phyloP scores from a whole-genome alignment of 2,329 filamentous ascomycete species.

The Exophiala mesophila region DNA sequence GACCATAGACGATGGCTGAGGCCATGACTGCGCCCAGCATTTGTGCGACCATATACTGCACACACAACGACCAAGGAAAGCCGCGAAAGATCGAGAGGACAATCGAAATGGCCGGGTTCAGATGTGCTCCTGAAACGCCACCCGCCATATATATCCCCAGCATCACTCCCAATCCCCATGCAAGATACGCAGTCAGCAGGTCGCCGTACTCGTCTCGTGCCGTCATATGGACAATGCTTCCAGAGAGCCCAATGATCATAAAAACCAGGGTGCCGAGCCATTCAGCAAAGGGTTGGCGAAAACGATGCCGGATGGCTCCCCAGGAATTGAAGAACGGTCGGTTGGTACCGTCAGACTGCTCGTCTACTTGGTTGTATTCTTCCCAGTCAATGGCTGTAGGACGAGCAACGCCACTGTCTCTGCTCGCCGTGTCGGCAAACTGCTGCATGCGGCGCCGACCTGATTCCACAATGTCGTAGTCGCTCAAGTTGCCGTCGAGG shows the following conservation, averaged over 20 bases:
- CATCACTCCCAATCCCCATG: conserved; percentile 32
- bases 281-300: conserved; percentile 31
- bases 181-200: conserved; percentile 21
- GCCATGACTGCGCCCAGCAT: conserved; percentile 34
- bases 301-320: conserved; percentile 26
- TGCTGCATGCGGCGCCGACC: conserved; percentile 10
- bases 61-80: conserved; percentile 30
- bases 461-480: conserved; percentile 6
- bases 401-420: conserved; percentile 4
- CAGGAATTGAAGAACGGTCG: conserved; percentile 29
- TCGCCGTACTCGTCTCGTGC: conserved; percentile 26
- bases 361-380: conserved; percentile 5
- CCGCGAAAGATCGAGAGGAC: conserved; percentile 32
- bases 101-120: conserved; percentile 46
- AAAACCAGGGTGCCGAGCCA: conserved; percentile 27
- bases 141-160: conserved; percentile 43
- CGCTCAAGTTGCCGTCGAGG: conserved; percentile 1
- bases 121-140: conserved; percentile 45
- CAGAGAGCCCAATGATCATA: conserved; percentile 31
- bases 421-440: conserved; percentile 10
- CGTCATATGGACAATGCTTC: conserved; percentile 26
- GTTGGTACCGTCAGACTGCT: conserved; percentile 9
- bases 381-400: conserved; percentile 15
- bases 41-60: conserved; percentile 33
- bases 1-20: conserved; percentile 32